Evolutionary conservation across 2,329 filamentous ascomycete species (phyloP), one percentile per base, ranked within the genome.

Genomic region (Sphaceloma murrayae): DNA sequence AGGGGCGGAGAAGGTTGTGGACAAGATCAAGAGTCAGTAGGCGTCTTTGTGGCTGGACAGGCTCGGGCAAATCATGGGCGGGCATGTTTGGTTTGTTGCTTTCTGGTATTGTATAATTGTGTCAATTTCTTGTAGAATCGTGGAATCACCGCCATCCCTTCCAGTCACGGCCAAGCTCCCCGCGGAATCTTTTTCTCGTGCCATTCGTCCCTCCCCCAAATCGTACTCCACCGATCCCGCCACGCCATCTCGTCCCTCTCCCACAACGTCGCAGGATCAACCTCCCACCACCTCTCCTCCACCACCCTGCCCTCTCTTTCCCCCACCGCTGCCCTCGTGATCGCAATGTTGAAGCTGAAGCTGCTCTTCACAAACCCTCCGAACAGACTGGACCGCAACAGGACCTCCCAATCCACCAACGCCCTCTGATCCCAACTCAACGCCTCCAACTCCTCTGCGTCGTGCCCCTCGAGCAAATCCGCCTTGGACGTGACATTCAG

Each of bases 351-450:
- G 63, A 68, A 72, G 10, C 64, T 63, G 43, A 72, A 70, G 47
- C 59, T 63, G 46, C 66, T 69, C 53, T 63, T 63, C 6, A 65
- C 62, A 7, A 66, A 57, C 0, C 70, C 70, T 1, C 62, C 62
- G 46, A 73, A 65, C 13, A 64, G 55, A 8, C 61, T 63, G 14
- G 65, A 64, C 18, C 66, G 58, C 40, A 66, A 55, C 51, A 73
- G 56, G 3, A 74, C 63, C 50, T 73, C 67, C 54, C 68, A 73
- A 53, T 75, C 71, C 5, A 73, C 63, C 14, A 73, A 56, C 2
- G 63, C 49, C 19, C 44, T 34, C 32, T 51, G 49, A 32, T 51
- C 88, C 58, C 95, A 88, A 14, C 78, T 81, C 53, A 96, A 62
- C 32, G 71, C 65, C 39, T 68, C 72, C 36, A 79, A 56, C 26